Base-by-base conservation (phyloP, 148 eudicot species). In the Beta vulgaris region DNA sequence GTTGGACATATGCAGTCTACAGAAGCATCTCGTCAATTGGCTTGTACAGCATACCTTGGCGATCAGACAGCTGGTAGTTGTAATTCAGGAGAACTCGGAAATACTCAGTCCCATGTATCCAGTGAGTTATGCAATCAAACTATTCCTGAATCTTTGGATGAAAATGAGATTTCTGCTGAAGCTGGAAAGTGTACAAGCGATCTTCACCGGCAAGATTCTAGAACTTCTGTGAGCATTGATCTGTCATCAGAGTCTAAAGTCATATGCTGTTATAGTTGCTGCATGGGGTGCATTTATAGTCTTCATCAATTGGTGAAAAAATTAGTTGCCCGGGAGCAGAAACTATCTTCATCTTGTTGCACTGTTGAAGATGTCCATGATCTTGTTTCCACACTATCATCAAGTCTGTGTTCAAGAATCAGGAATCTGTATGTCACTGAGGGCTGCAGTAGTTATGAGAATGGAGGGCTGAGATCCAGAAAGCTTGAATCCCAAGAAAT, bases 361-460 rank as follows among this genome's bases (percentile, higher is more conserved):
- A 90, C 88, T 13, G 82, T 90, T 9, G 98, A 91, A 82, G 98
- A 87, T 78, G 79, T 84, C 78, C 93, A 94, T 67, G 90, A 90
- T 68, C 69, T 81, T 57, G 85, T 94, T 59, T 80, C 90, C 80
- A 81, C 93, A 9, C 78, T 88, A 57, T 88, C 91, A 26, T 77
- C 83, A 58, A 85, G 76, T 70, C 89, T 94, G 53, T 87, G 84
- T 67, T 80, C 90, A 54, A 84, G 84, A 57, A 74, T 94, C 25
- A 76, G 88, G 79, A 87, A 85, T 64, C 76, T 86, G 31, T 83
- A 67, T 53, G 13, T 14, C 34, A 42, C 79, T 59, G 81, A 78
- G 60, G 72, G 78, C 68, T 54, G 61, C 34, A 49, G 37, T 44
- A 36, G 54, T 25, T 71, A 61, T 34, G 42, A 57, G 48, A 66